phyloP scores from a whole-genome alignment of 2,329 filamentous ascomycete genomes.

The Stagonosporopsis vannaccii region DNA sequence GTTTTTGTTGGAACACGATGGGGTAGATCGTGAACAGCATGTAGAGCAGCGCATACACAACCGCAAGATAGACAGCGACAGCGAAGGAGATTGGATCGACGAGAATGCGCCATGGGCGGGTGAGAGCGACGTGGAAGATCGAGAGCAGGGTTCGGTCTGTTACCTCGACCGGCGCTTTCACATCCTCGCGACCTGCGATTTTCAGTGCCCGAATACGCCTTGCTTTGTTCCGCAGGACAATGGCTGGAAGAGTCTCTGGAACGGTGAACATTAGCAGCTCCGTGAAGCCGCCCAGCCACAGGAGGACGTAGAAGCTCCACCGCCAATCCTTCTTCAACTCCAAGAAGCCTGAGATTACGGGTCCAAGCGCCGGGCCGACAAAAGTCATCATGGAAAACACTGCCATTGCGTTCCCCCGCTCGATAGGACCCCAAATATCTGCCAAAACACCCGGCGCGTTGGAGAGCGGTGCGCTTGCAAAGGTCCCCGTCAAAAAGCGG shows the following conservation, averaged over 20 bases:
- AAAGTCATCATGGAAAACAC: slow-evolving; percentile 62
- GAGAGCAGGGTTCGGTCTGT: slow-evolving; percentile 52
- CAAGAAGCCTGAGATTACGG: slow-evolving; percentile 65
- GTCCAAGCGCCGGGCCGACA: slow-evolving; percentile 62
- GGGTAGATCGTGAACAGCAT: slow-evolving; percentile 68
- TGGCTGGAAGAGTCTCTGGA: slow-evolving; percentile 6
- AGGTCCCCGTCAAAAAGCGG: slow-evolving; percentile 63
- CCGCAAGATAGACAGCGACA: slow-evolving; percentile 60
- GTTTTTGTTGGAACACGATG: slow-evolving; percentile 61
- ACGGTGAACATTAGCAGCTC: slow-evolving; percentile 13
- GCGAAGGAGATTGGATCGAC: slow-evolving; percentile 63
- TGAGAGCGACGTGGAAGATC: slow-evolving; percentile 62
- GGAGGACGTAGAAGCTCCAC: slow-evolving; percentile 15
- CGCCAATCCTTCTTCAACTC: slow-evolving; percentile 59
- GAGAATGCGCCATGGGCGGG: slow-evolving; percentile 62
- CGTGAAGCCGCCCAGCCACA: slow-evolving; percentile 10
- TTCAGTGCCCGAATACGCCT: slow-evolving; percentile 58
- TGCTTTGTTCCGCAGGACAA: slow-evolving; percentile 12
- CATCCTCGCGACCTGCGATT: slow-evolving; percentile 59
- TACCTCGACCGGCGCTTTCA: slow-evolving; percentile 60
- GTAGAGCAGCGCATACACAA: slow-evolving; percentile 63
- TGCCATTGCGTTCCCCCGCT: slow-evolving; percentile 63
- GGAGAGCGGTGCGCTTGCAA: slow-evolving; percentile 57
- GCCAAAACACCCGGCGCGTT: slow-evolving; percentile 60
- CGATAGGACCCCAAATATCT: slow-evolving; percentile 61